phyloP scores from a whole-genome alignment of 257 asterid species.

The Lycium barbarum region DNA sequence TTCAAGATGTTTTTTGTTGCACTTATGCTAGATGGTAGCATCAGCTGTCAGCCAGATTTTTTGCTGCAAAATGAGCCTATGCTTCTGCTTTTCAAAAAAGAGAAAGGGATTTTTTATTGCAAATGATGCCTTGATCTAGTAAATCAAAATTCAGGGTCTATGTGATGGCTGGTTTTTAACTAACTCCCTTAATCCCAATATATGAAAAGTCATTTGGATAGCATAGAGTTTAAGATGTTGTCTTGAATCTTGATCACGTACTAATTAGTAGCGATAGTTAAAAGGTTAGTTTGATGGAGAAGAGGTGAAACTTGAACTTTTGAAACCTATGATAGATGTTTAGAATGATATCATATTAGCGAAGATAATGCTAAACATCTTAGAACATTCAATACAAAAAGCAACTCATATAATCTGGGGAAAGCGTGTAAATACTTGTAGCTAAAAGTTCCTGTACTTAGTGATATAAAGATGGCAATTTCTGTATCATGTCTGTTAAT shows the following conservation, averaged over 20 bases:
- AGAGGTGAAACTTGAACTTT: neutral
- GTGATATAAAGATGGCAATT: neutral
- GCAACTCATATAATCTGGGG: neutral
- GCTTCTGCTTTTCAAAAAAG: too few relatives aligned
- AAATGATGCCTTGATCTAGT: constrained; percentile 3
- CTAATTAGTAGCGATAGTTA: neutral
- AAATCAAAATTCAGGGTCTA: constrained; percentile 3
- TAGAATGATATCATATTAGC: neutral
- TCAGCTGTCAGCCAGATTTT: neutral
- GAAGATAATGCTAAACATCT: neutral
- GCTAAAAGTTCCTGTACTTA: constrained; percentile 7
- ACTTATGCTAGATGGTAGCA: neutral
- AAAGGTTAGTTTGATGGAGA: neutral
- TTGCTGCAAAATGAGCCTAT: constrained; percentile 23
- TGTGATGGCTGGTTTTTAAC: neutral
- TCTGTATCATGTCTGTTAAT: neutral
- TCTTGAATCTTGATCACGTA: neutral
- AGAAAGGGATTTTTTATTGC: neutral
- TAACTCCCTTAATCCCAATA: constrained; percentile 15
- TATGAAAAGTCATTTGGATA: neutral
- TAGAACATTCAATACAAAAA: neutral
- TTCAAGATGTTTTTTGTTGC: constrained; percentile 22
- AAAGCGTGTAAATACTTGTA: neutral
- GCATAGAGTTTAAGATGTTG: neutral
- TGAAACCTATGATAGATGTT: constrained; percentile 1